A percentile compares a stretch with the other conserved stretches of the same genome.
Evolutionary conservation across 164 flowering plant genomes (phyloP).

Genomic region (Hamamelis virginiana): DNA sequence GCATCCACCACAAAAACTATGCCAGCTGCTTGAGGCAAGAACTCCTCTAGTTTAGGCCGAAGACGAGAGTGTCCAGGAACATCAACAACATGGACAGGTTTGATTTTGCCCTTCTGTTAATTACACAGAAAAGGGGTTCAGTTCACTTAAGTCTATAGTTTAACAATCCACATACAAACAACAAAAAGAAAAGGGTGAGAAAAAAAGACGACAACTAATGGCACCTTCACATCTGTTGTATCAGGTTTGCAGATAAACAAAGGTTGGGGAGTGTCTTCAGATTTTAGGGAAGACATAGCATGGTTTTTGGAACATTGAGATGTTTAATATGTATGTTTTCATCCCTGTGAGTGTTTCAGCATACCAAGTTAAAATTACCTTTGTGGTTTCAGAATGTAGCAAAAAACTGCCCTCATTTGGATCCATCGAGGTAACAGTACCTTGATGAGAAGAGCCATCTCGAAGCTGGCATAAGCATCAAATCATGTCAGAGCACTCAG

Average conservation of each 20-base stretch:
- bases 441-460: slow-evolving; percentile 91
- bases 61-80: slow-evolving; percentile 97
- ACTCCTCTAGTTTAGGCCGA: slow-evolving; percentile 84
- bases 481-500: background rate
- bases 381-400: slow-evolving; percentile 64
- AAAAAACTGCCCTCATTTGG: slow-evolving; percentile 85
- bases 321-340: background rate
- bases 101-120: slow-evolving; percentile 38
- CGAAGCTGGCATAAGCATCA: slow-evolving; percentile 58
- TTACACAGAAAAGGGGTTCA: background rate
- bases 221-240: background rate
- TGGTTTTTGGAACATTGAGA: too few species aligned
- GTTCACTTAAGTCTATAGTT: background rate
- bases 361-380: slow-evolving; percentile 41
- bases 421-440: slow-evolving; percentile 98
- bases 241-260: background rate
- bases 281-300: background rate
- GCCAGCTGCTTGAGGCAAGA: slow-evolving; percentile 80
- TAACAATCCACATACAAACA: background rate
- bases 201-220: background rate
- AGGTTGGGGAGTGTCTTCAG: background rate
- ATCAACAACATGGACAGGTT: slow-evolving; percentile 81
- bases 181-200: background rate
- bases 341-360: background rate
- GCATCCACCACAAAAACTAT: slow-evolving; percentile 92